Evolutionary conservation across 257 asterid species (phyloP), one percentile per base, ranked within the genome.

Genomic region (Coffea eugenioides): DNA sequence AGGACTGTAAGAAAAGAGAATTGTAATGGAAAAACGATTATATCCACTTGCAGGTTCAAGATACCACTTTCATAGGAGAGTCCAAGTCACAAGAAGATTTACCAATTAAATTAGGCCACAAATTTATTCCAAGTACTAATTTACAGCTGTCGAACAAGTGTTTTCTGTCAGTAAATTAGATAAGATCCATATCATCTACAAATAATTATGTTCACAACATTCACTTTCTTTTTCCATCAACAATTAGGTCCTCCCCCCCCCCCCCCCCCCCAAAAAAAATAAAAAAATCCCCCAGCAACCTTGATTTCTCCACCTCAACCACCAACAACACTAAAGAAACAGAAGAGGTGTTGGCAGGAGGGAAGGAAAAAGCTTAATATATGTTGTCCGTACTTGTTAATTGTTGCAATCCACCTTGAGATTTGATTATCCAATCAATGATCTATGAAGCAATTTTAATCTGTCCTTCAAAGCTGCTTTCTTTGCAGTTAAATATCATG

Each of bases 21-120:
- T 54, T 31, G 67, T 16, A 75, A 39, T 21, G 49, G 13, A 13
- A 16, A 18, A 52, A 18, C 13, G 23, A 72, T 72, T 16, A 25
- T 56, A 57, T 56, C 9, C 49, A 12, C 4, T 41, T 23, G 59
- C 59, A 43, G 8, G 18, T 39, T 62, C 45, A 41, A 43, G 56
- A 41, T 25, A 4, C 69, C 45, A 41, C 4, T 74, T 14, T 21
- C 56, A 41, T 75, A 5, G 8, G 59, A 75, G 18, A 6, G 16
- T 61, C 71, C 79, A 62, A 34, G 76, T 71, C 8, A 48, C 21
- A n/a, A 12, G 46, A 75, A 59, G 49, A n/a, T 59, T 75, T 61
- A 15, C 25, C 14, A 74, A 41, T 12, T 59, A 59, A 27, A 25
- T 2, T 9, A 65, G 5, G 3, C 69, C 36, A 11, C 62, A 41